Base-by-base conservation (phyloP, 2,329 filamentous ascomycete genomes). In the Aspergillus luchuensis region DNA sequence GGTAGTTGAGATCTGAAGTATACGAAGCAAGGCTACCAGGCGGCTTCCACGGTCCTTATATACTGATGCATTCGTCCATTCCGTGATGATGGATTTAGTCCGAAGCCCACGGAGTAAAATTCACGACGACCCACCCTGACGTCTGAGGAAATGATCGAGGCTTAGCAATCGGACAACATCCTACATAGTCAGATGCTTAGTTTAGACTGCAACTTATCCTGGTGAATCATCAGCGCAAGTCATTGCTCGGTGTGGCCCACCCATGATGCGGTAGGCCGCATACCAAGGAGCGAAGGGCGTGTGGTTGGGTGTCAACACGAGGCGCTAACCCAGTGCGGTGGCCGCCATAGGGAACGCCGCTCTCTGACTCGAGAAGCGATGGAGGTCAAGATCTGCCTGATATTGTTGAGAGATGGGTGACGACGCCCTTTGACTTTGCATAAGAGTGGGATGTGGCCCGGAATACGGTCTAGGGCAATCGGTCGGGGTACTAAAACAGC, bases 251-350 rank as follows among this genome's bases (percentile, higher is more conserved):
- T 28, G 5, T 17, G 47, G 47, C 47, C 47, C 47, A 50, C 47
- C 15, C 23, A 6, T 28, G 45, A 5, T 49, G 15, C 33, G 47
- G 25, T 50, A 28, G 47, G 15, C 25, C 47, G 47, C 28, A 50
- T 50, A 50, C 47, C 47, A 50, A 50, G 47, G 47, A 50, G 47
- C 47, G 47, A 50, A 50, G 47, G 47, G 47, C 47, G 47, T 50
- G 47, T 50, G 28, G 4, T 8, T 33, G 47, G 30, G 10, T 49
- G 45, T 11, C 45, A 49, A 49, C 45, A 49, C 45, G 45, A 49
- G 45, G 23, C 45, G 23, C 45, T 49, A 49, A 49, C 45, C 11
- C 23, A 25, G 15, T 45, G 45, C 45, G 25, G 45, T 49, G 41
- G 23, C 45, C 45, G 45, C 45, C 15, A 49, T 49, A 8, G 45